phyloP scores from a whole-genome alignment of 768 basidiomycete genomes.

The Strobilomyces dryophilus region DNA sequence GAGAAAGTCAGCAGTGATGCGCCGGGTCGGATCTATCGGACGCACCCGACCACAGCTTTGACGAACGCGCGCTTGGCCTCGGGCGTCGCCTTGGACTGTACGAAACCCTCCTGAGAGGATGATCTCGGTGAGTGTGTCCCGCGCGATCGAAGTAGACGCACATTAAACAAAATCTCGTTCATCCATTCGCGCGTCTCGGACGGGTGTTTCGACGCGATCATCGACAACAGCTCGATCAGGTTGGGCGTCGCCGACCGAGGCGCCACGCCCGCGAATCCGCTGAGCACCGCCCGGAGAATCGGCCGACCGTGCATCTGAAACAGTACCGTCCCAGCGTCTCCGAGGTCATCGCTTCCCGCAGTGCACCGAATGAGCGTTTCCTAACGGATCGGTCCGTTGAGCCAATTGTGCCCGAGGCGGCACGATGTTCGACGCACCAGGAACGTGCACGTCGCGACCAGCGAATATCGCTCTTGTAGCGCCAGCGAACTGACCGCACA shows the following conservation, averaged over 20 bases:
- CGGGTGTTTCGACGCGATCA: conserved; percentile 55
- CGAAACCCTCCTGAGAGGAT: conserved; percentile 68
- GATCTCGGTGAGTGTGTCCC: not conserved
- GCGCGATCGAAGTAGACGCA: conserved; percentile 28
- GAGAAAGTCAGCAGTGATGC: too few relatives aligned
- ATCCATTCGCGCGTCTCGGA: conserved; percentile 66
- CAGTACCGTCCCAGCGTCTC: conserved; percentile 48
- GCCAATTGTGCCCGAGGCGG: not conserved
- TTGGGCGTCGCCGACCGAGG: conserved; percentile 82
- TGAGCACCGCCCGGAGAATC: conserved; percentile 69
- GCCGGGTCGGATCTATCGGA: conserved; percentile 3
- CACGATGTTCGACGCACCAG: conserved; percentile 48
- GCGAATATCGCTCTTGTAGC: conserved; percentile 80
- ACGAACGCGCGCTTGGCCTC: conserved; percentile 80
- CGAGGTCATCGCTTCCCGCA: conserved; percentile 58
- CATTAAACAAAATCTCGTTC: conserved; percentile 62
- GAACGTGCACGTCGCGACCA: conserved; percentile 79
- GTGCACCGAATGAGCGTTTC: conserved; percentile 62
- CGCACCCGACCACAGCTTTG: conserved; percentile 64
- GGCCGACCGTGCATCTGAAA: conserved; percentile 53
- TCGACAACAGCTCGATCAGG: conserved; percentile 76
- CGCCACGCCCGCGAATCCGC: conserved; percentile 79
- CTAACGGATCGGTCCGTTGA: conserved; percentile 31
- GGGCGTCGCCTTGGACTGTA: conserved; percentile 62
- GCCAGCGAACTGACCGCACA: conserved; percentile 64